phyloP scores from a whole-genome alignment of 2,329 filamentous ascomycete genomes.

The Sporothrix mexicana region DNA sequence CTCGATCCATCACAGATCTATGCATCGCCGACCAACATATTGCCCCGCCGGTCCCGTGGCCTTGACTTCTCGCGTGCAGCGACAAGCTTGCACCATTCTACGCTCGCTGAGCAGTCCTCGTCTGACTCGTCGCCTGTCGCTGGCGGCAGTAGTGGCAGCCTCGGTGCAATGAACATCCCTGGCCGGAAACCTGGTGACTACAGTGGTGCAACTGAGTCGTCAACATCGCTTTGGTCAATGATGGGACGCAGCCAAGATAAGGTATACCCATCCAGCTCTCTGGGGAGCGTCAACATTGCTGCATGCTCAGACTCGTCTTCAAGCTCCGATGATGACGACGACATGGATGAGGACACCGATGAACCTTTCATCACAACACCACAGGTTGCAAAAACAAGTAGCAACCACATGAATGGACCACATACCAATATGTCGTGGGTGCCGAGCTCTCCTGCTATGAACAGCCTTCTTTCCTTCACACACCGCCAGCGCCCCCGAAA shows the following conservation, averaged over 20 bases:
- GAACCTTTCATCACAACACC: slow-evolving; percentile 85
- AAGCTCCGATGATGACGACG: slow-evolving; percentile 71
- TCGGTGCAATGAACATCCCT: slow-evolving; percentile 64
- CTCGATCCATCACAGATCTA: slow-evolving; percentile 84
- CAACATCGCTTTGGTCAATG: slow-evolving; percentile 73
- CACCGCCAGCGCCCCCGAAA: slow-evolving; percentile 74
- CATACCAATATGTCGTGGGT: slow-evolving; percentile 30
- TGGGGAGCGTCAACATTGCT: slow-evolving; percentile 69
- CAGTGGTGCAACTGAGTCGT: slow-evolving; percentile 65
- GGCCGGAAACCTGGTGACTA: slow-evolving; percentile 55
- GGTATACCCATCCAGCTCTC: slow-evolving; percentile 76
- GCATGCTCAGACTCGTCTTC: slow-evolving; percentile 79
- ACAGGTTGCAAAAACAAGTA: slow-evolving; percentile 67
- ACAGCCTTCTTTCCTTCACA: slow-evolving; percentile 83
- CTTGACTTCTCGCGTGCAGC: slow-evolving; percentile 92
- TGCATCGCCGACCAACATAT: slow-evolving; percentile 83
- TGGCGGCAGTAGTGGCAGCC: slow-evolving; percentile 55
- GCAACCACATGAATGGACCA: slow-evolving; percentile 49
- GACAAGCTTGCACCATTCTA: slow-evolving; percentile 94
- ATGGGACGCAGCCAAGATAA: slow-evolving; percentile 70
- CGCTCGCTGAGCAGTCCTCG: slow-evolving; percentile 83
- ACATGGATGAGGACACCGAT: slow-evolving; percentile 76
- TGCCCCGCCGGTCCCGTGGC: slow-evolving; percentile 86
- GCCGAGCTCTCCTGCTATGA: slow-evolving; percentile 67
- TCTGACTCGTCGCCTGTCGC: slow-evolving; percentile 89